Base-by-base conservation (phyloP, 1,284 basidiomycete genomes). In the Pseudozyma hubeiensis region DNA sequence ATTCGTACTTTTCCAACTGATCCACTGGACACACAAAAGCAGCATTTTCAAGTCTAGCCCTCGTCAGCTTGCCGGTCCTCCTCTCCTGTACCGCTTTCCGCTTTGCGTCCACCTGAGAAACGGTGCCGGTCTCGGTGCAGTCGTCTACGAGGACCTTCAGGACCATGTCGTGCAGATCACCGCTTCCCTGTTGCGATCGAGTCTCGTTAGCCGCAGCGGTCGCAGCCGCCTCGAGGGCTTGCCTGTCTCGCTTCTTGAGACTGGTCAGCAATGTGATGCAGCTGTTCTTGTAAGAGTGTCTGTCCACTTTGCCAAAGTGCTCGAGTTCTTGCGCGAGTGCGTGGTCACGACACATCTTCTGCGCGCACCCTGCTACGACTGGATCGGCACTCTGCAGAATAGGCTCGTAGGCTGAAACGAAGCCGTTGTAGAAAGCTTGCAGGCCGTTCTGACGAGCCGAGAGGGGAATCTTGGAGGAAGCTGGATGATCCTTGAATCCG, bases 61-160 rank as follows among this genome's bases (percentile, higher is more conserved):
- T 39, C 19, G 72, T 73, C 7, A 81, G 62, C 37, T 64, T 73
- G 30, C 70, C 73, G 2, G 48, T 37, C 46, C 49, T 44, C 5
- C 68, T 55, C 5, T 50, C 57, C 24, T 57, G 56, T 2, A 45
- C 58, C 7, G 41, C 24, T 17, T 62, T 60, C 13, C 78, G 64
- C 56, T 81, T 81, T 24, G 44, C 54, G 19, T 60, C 53, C n/a
- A 81, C 79, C 48, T 75, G 63, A 11, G 61, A 50, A 4, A 62
- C 62, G 3, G 76, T 75, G 5, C 79, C 79, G 0, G 65, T 78
- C 53, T 81, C 78, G 19, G 75, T 75, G 47, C 78, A 81, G 11
- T 49, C 30, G 8, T 61, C 54, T 9, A 61, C 13, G 11, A 70
- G 29, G 16, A 53, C 29, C 9, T 35, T 41, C 56, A 63, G 34